phyloP scores from a whole-genome alignment of 306 rosid genomes.

The Prunus persica region DNA sequence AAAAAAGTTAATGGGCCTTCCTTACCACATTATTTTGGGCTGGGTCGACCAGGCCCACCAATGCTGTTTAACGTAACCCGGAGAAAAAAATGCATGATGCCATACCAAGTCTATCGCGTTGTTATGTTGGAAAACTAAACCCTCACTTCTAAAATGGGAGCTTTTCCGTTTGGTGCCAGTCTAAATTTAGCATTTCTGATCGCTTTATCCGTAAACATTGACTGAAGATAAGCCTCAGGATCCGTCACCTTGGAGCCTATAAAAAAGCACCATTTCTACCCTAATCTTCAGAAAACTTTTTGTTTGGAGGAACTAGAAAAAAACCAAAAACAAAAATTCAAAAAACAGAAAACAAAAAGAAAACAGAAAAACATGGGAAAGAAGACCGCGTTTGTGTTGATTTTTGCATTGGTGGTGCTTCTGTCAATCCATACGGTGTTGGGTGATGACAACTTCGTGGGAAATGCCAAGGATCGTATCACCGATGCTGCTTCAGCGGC shows the following conservation, averaged over 20 bases:
- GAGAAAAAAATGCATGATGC: too few relatives aligned
- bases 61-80: too few relatives aligned
- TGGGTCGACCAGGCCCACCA: not conserved
- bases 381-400: not conserved
- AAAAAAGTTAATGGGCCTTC: not conserved
- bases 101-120: too few relatives aligned
- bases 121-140: too few relatives aligned
- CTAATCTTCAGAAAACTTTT: not conserved
- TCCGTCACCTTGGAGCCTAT: not conserved
- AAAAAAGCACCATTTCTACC: not conserved
- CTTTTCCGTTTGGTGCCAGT: not conserved
- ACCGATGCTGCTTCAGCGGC: not conserved
- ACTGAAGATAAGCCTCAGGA: not conserved
- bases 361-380: constrained; percentile 3
- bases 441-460: not conserved
- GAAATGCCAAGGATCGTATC: not conserved
- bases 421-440: constrained; percentile 8
- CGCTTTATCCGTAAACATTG: not conserved
- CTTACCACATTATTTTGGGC: not conserved
- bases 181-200: not conserved
- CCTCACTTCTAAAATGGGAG: not conserved
- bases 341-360: not conserved
- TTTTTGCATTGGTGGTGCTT: constrained; percentile 16
- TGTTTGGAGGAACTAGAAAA: not conserved
- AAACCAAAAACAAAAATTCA: too few relatives aligned